phyloP scores from a whole-genome alignment of 2,329 filamentous ascomycete genomes.

The Fusarium scirpi region DNA sequence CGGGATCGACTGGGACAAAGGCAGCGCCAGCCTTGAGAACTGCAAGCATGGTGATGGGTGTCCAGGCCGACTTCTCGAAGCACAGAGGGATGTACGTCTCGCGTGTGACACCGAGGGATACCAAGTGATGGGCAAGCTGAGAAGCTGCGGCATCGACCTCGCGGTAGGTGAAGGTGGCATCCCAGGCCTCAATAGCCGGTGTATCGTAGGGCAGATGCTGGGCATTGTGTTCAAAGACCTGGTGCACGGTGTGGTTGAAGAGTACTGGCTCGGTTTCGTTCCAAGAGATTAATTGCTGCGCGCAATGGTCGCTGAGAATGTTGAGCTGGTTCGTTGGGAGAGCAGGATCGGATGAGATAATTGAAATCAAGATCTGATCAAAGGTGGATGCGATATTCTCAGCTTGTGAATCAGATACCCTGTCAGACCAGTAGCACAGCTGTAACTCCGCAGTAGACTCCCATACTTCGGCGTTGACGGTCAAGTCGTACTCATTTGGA shows the following conservation, averaged over 20 bases:
- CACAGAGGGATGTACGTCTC: slow-evolving; percentile 50
- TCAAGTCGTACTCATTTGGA: slow-evolving; percentile 40
- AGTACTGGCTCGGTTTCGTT: slow-evolving; percentile 14
- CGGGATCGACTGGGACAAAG: slow-evolving; percentile 52
- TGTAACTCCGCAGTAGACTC: slow-evolving; percentile 34
- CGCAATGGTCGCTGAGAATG: slow-evolving; percentile 17
- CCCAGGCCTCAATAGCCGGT: slow-evolving; percentile 59
- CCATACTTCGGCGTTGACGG: slow-evolving; percentile 42
- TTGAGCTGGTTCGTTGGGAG: slow-evolving; percentile 38
- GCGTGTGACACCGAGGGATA: slow-evolving; percentile 46
- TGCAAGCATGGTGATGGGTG: slow-evolving; percentile 50
- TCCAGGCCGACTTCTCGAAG: slow-evolving; percentile 55
- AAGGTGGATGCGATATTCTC: slow-evolving; percentile 36
- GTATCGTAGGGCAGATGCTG: slow-evolving; percentile 44
- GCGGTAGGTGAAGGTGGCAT: slow-evolving; percentile 53
- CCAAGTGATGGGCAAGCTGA: slow-evolving; percentile 53
- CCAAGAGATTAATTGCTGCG: slow-evolving; percentile 46
- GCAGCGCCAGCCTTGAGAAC: slow-evolving; percentile 53
- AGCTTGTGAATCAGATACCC: slow-evolving; percentile 35
- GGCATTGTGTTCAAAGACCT: slow-evolving; percentile 55
- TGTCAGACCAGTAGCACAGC: slow-evolving; percentile 44
- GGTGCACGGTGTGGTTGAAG: slow-evolving; percentile 52
- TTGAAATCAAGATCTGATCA: slow-evolving; percentile 29
- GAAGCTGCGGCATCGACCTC: slow-evolving; percentile 47
- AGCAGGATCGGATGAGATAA: background rate